Evolutionary conservation across 1,284 basidiomycete genomes (phyloP), one percentile per base, ranked within the genome.

Genomic region (Somion occarium): DNA sequence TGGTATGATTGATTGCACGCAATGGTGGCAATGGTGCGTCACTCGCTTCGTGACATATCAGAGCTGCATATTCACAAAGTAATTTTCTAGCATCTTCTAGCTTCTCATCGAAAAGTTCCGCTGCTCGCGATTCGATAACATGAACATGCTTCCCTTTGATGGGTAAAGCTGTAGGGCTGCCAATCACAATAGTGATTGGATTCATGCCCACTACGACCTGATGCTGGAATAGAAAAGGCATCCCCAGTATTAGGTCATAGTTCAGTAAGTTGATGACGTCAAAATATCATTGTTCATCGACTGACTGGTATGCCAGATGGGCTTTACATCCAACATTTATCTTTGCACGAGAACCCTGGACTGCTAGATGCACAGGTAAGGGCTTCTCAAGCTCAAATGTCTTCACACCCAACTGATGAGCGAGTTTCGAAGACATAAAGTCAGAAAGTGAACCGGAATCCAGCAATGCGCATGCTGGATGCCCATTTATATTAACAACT

Each of bases 361-460:
- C 62, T 0, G 64, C 67, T 0, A 71, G 44, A 38, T 70, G 67
- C 0, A 71, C 37, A 0, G 59, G 54, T 5, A 70, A 44, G 1
- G 61, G 68, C 19, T 64, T 67, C 0, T 41, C 46, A 0, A 69
- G 45, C 2, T 54, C 49, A 0, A 59, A 49, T 1, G 50, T 27
- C 13, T 50, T 47, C 0, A 69, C 9, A 1, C 57, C 53, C 0
- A 72, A 47, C 44, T 73, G 69, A 44, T 73, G 67, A 0, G 57
- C 70, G 2, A 74, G 24, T 3, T 53, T 66, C 0, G 64, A 65
- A 7, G 68, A 73, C 43, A 76, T 61, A 44, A 75, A 71, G 41
- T 75, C 69, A 0, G 64, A 50, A 56, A 73, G 55, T 0, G 71
- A 74, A 1, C 70, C 69, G 0, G 63, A 56, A 41, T 74, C 68